A percentile compares a stretch with the other conserved stretches of the same genome.
These are phyloP conservation scores for Linnemannia schmuckeri DNA, from an alignment of 192 early-diverging fungal species.

Conservation along the genomic window DNA sequence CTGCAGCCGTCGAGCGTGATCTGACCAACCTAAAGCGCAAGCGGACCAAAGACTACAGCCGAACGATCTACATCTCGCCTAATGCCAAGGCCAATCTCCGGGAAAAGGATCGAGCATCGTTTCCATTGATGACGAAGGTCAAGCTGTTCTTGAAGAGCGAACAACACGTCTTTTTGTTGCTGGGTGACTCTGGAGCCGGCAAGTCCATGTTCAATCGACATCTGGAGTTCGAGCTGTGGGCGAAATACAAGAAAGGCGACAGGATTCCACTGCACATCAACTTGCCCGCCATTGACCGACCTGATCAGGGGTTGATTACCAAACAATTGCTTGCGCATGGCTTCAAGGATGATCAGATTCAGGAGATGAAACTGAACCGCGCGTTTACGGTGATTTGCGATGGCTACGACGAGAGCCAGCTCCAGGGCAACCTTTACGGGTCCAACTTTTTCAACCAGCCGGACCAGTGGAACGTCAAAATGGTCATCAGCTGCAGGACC, in stretches of 20 bases:
- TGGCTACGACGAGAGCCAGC: neutral
- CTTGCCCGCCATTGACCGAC: neutral
- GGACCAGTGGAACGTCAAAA: neutral
- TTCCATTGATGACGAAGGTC: neutral
- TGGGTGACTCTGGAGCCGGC: neutral
- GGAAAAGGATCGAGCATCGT: neutral
- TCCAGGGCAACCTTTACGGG: neutral
- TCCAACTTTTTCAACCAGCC: neutral
- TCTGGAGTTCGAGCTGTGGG: neutral
- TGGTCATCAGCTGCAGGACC: conserved; percentile 1
- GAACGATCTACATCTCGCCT: neutral
- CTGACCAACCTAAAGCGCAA: neutral
- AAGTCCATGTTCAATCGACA: neutral
- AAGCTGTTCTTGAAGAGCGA: neutral
- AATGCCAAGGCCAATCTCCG: neutral
- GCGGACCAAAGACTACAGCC: neutral
- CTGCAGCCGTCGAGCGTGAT: neutral
- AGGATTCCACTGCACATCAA: neutral
- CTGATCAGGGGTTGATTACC: neutral
- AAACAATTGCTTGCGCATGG: neutral
- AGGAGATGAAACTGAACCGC: neutral
- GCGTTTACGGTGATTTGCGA: neutral
- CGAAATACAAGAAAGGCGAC: neutral
- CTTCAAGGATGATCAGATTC: neutral
- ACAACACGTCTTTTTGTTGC: neutral